A percentile compares a stretch with the other conserved stretches of the same genome.
Conservation (phyloP, 1,284 basidiomycete species). For the Marasmius sp. region DNA sequence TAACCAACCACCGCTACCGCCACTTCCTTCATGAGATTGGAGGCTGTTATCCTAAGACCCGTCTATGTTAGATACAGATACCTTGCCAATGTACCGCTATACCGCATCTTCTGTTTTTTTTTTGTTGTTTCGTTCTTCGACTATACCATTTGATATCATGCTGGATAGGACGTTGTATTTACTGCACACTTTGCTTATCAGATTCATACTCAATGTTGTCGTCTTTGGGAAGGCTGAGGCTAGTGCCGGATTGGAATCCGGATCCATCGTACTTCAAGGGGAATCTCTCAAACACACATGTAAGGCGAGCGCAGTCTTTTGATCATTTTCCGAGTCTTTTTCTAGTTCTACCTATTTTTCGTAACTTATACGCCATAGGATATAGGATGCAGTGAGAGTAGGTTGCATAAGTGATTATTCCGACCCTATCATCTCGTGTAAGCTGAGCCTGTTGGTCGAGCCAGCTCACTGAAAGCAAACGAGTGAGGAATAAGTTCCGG, state of each 20-base stretch:
- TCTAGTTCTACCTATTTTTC: slow-evolving; percentile 55
- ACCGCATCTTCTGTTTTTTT: background rate
- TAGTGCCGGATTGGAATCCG: too few relatives aligned
- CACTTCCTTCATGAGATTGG: slow-evolving; percentile 22
- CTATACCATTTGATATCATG: background rate
- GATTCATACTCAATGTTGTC: too few relatives aligned
- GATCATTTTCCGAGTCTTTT: slow-evolving; percentile 60
- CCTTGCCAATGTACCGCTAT: background rate
- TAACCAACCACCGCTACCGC: slow-evolving; percentile 23
- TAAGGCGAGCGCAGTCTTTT: slow-evolving; percentile 29
- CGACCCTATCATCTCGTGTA: slow-evolving; percentile 8
- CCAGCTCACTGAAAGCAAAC: slow-evolving; percentile 6
- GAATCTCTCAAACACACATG: background rate
- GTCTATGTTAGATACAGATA: slow-evolving; percentile 9
- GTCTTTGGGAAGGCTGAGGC: too few relatives aligned
- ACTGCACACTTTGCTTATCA: background rate
- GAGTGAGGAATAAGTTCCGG: background rate
- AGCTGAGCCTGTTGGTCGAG: slow-evolving; percentile 4
- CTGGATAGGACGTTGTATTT: background rate
- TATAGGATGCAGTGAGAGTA: background rate
- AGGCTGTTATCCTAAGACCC: background rate
- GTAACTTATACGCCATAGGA: slow-evolving; percentile 2
- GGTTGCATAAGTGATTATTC: background rate
- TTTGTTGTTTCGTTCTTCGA: background rate
- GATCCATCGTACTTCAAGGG: too few relatives aligned